phyloP scores from a whole-genome alignment of 108 stramenopile genomes.

The Parietichytrium sp. region DNA sequence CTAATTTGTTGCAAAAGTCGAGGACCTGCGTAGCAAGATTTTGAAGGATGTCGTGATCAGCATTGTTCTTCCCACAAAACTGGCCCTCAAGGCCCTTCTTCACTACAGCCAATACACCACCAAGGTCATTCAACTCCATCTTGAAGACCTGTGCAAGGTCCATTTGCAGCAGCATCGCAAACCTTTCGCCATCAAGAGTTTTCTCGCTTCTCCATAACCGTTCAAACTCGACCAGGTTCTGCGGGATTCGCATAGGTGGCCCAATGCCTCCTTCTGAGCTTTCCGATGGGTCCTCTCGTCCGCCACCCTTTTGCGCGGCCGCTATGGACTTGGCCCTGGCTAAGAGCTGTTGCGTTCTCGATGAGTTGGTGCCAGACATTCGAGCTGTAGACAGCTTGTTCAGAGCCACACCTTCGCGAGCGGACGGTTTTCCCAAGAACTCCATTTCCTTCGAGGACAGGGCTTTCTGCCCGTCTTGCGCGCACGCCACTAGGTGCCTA shows the following conservation, averaged over 20 bases:
- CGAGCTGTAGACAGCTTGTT: slow-evolving; percentile 18
- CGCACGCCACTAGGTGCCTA: slow-evolving; percentile 41
- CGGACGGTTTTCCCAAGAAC: slow-evolving; percentile 3
- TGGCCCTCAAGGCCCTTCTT: too few relatives aligned
- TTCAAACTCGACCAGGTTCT: too few relatives aligned
- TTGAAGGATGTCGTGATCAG: too few relatives aligned
- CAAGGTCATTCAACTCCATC: background rate
- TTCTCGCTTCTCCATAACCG: background rate
- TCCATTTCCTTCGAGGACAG: slow-evolving; percentile 39
- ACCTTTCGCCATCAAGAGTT: background rate
- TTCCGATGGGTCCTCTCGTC: background rate
- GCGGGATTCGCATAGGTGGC: too few relatives aligned
- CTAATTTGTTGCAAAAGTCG: background rate
- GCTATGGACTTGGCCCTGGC: too few relatives aligned
- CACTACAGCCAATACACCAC: background rate
- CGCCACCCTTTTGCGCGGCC: too few relatives aligned
- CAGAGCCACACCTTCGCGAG: background rate
- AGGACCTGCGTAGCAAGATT: too few relatives aligned
- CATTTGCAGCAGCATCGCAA: background rate
- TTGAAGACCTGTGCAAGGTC: background rate
- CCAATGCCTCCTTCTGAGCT: background rate
- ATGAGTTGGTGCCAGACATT: too few relatives aligned
- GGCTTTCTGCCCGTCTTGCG: slow-evolving; percentile 14
- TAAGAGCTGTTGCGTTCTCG: too few relatives aligned
- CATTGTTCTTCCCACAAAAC: too few relatives aligned